Evolutionary conservation across 176 grass and related monocot genomes (phyloP), one percentile per base, ranked within the genome.

Genomic region (Paspalum notatum): DNA sequence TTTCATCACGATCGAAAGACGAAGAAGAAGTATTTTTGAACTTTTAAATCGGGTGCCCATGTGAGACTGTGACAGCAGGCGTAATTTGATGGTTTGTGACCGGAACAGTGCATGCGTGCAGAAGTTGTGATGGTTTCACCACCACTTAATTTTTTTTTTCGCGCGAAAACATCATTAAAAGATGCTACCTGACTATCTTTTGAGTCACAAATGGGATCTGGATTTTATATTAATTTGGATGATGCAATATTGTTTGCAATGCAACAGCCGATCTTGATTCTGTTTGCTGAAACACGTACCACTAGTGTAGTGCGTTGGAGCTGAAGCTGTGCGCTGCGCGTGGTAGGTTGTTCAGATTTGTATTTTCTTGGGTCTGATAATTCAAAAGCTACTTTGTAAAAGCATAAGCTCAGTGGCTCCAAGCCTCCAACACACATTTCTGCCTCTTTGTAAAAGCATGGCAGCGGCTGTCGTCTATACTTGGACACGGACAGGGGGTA

Each of bases 11-110:
- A 32, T 32, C 32, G 32, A 32, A 32, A 32, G 32, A 32, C 32
- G 21, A 71, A 44, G 72, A 86, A 68, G 70, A 53, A 39, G 17
- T 65, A 16, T 39, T 39, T 39, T 21, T 52, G 26, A n/a, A 49
- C 24, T 20, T 40, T 12, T 46, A 32, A 48, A 62, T 77, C 42
- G 42, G 32, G 32, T 32, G 3, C 32, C 32, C 3, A 32, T 32
- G 32, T 32, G 32, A 32, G 32, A 32, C 32, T 32, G 32, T 16
- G 21, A 21, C 40, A 22, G 1, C 43, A 48, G 26, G 13, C 21
- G 24, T 61, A 26, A 39, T 16, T 48, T 70, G 66, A 70, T 25
- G 22, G 13, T 32, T 32, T 32, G 32, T 32, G 32, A 32, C 32
- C 32, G 32, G 32, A 32, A 32, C 32, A 32, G 3, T 32, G 32